Base-by-base conservation (phyloP, 2,329 filamentous ascomycete species). In the Septoria linicola region DNA sequence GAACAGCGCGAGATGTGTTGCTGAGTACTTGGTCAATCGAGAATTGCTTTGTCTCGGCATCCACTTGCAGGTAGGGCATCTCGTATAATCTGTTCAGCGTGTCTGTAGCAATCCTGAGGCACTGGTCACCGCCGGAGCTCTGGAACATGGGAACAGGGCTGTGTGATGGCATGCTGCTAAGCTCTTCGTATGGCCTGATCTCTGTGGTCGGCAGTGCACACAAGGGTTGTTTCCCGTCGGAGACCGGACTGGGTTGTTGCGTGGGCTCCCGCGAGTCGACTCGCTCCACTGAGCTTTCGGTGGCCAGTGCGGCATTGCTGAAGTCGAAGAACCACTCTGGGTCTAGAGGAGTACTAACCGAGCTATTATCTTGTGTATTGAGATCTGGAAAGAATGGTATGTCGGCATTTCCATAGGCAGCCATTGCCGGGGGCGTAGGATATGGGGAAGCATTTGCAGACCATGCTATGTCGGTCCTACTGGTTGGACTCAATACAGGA, bases 301-400 rank as follows among this genome's bases (percentile, higher is more conserved):
- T 37, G 13, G 53, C 32, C 5, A 54, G 46, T 23, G 49, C 47
- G 8, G 53, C 52, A 19, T 51, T 49, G 45, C 53, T 48, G 41
- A 57, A 59, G 39, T 59, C 57, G 20, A 57, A 57, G 41, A 59
- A 53, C 57, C 57, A 59, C 27, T 59, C 57, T 14, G 53, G 42
- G 30, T 53, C 49, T 8, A 42, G 23, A 20, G 54, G 52, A 10
- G 54, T 48, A 21, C 21, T 19, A 36, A 52, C 19, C 30, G 46
- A 37, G 36, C 49, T 54, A 17, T 42, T 35, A 17, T 51, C 53
- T 14, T 41, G 36, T n/a, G 39, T 41, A 3, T 36, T 32, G 6
- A 55, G 16, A n/a, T 59, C 54, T 35, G 41, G 34, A 32, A 53
- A 53, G 31, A 49, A 45, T 14, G 53, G 41, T 6, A 43, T 30